A percentile compares a stretch with the other conserved stretches of the same genome.
Evolutionary conservation across 2,329 filamentous ascomycete species (phyloP).

Genomic region (Pseudogymnoascus sp.): DNA sequence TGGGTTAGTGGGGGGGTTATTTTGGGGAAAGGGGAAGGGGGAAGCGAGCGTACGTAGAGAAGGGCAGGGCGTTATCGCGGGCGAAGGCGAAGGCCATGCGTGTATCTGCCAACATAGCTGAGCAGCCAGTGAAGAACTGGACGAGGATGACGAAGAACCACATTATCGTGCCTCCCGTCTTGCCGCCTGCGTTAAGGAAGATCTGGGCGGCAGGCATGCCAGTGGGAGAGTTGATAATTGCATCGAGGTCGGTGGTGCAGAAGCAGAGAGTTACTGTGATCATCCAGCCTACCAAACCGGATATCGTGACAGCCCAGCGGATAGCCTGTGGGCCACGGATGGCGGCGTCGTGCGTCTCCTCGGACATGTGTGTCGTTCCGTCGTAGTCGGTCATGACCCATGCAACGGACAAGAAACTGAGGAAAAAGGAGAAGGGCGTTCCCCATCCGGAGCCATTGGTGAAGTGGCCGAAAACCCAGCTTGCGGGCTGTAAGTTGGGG

Average conservation of each 20-base stretch:
- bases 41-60: constrained; percentile 40
- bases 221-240: constrained; percentile 48
- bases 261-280: constrained; percentile 57
- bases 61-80: constrained; percentile 52
- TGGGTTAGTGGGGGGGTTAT: constrained; percentile 47
- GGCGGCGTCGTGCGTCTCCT: constrained; percentile 58
- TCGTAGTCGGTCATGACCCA: constrained; percentile 66
- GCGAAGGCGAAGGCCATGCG: constrained; percentile 56
- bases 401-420: constrained; percentile 48
- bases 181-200: constrained; percentile 53
- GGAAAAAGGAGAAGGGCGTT: constrained; percentile 53
- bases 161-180: constrained; percentile 49
- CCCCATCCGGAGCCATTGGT: constrained; percentile 57
- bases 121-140: constrained; percentile 57
- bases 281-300: constrained; percentile 53
- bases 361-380: constrained; percentile 60
- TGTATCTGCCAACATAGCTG: constrained; percentile 56
- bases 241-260: constrained; percentile 51
- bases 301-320: constrained; percentile 49
- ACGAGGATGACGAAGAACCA: constrained; percentile 56
- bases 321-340: constrained; percentile 54
- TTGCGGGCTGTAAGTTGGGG: constrained; percentile 49
- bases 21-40: not conserved
- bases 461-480: constrained; percentile 54
- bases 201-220: constrained; percentile 53